A percentile compares a stretch with the other conserved stretches of the same genome.
These are phyloP conservation scores for Eimeria zaria DNA, from an alignment of 169 alveolate species.

Conservation along the genomic window DNA sequence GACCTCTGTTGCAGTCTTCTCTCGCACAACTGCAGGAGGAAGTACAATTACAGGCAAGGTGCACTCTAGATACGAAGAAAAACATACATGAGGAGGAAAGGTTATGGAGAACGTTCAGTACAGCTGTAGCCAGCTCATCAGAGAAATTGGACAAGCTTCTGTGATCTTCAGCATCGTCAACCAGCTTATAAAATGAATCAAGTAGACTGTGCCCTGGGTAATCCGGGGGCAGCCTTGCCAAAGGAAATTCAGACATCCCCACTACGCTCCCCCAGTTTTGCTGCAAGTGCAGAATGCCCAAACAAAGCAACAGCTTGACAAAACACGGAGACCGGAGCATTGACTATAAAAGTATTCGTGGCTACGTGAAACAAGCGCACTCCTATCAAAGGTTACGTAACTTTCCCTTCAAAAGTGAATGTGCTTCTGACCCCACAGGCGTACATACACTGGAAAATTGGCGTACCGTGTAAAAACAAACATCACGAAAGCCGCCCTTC, in stretches of 20 bases:
- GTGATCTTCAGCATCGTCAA: constrained; percentile 14
- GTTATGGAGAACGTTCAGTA: constrained; percentile 52
- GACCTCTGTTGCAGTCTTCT: constrained; percentile 53
- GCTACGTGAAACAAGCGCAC: neutral
- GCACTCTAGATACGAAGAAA: neutral
- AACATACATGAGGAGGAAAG: constrained; percentile 42
- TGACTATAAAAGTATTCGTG: neutral
- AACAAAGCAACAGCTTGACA: neutral
- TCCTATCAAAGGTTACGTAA: no score
- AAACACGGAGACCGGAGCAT: neutral
- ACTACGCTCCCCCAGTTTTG: neutral
- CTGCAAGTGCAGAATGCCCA: neutral
- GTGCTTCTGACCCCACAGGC: neutral
- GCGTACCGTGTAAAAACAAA: neutral
- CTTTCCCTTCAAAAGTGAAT: neutral
- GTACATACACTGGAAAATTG: constrained; percentile 11
- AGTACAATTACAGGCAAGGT: neutral
- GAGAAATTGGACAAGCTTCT: constrained; percentile 47
- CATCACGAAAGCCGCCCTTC: neutral
- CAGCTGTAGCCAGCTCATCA: constrained; percentile 63
- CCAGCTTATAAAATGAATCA: constrained; percentile 47
- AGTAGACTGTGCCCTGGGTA: constrained; percentile 21
- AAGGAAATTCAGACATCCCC: neutral
- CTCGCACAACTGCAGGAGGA: constrained; percentile 15
- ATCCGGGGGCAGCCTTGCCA: constrained; percentile 23